These are phyloP conservation scores for Ascochyta viciae-villosae DNA, from an alignment of 2,329 filamentous ascomycete genomes.

Conservation along the genomic window DNA sequence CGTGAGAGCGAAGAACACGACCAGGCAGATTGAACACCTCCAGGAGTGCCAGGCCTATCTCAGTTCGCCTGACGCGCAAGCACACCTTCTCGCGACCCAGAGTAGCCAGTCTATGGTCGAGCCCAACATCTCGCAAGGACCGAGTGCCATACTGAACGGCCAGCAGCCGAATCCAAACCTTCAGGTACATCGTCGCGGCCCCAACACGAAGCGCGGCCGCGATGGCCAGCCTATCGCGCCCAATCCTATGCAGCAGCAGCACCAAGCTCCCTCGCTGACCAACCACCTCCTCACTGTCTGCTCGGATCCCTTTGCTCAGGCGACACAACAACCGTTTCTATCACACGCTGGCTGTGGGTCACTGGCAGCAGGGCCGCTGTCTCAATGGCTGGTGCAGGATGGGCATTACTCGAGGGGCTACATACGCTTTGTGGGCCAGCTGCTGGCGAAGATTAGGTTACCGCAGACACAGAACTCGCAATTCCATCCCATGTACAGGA, in stretches of 20 bases:
- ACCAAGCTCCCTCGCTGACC: slow-evolving; percentile 60
- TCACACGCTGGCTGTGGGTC: slow-evolving; percentile 68
- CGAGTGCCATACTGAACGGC: slow-evolving; percentile 52
- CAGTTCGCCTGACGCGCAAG: slow-evolving; percentile 53
- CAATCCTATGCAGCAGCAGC: slow-evolving; percentile 23
- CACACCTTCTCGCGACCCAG: slow-evolving; percentile 33
- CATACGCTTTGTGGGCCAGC: slow-evolving; percentile 69
- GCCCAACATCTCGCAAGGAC: slow-evolving; percentile 24
- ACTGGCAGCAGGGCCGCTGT: slow-evolving; percentile 62
- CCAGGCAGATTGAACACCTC: slow-evolving; percentile 59
- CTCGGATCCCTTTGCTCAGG: slow-evolving; percentile 56
- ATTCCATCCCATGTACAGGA: slow-evolving; percentile 60
- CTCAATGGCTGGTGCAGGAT: slow-evolving; percentile 75
- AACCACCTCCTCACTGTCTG: slow-evolving; percentile 62
- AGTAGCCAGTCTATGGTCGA: slow-evolving; percentile 28
- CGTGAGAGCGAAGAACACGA: slow-evolving; percentile 59
- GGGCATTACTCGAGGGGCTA: slow-evolving; percentile 75
- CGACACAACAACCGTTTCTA: slow-evolving; percentile 73
- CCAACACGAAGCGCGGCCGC: slow-evolving; percentile 49
- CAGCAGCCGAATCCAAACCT: slow-evolving; percentile 58
- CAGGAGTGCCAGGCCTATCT: slow-evolving; percentile 55
- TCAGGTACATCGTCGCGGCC: slow-evolving; percentile 53
- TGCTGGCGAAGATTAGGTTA: slow-evolving; percentile 68
- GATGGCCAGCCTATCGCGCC: slow-evolving; percentile 49
- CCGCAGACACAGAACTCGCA: slow-evolving; percentile 55